A percentile compares a stretch with the other conserved stretches of the same genome.
Evolutionary conservation across 176 grass and related monocot species (phyloP).

Genomic region (Avena eriantha): DNA sequence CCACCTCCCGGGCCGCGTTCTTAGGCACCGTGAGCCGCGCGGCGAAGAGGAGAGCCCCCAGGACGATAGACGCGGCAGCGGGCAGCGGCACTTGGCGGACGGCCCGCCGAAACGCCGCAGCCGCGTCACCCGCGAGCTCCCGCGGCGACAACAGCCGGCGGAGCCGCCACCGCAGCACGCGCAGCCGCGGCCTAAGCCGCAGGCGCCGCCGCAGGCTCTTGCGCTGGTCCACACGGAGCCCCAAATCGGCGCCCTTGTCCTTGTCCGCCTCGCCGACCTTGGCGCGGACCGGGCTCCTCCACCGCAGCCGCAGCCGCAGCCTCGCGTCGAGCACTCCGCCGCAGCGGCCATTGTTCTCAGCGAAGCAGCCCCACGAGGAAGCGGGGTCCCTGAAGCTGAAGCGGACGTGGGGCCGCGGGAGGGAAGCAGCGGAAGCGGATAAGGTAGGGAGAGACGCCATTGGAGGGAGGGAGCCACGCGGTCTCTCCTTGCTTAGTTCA

Average conservation of each 20-base stretch:
- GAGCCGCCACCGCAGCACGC: constrained; percentile 48
- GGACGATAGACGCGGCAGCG: constrained; percentile 43
- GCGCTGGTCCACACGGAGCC: constrained; percentile 40
- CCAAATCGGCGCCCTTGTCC: constrained; percentile 44
- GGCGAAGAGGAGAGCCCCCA: constrained; percentile 55
- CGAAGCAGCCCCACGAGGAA: constrained; percentile 29
- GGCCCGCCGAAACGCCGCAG: constrained; percentile 38
- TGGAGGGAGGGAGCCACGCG: background rate
- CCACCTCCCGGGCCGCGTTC: constrained; percentile 63
- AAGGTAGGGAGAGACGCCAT: constrained; percentile 49
- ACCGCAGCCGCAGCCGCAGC: constrained; percentile 17
- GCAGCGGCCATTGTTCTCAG: constrained; percentile 31
- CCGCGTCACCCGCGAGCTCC: constrained; percentile 44
- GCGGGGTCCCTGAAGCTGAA: background rate
- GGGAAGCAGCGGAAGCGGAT: constrained; percentile 31
- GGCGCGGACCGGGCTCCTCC: constrained; percentile 38
- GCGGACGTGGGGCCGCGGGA: constrained; percentile 23
- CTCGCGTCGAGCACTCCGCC: background rate
- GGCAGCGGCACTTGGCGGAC: constrained; percentile 44
- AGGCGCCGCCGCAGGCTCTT: constrained; percentile 48
- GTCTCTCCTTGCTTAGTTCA: background rate
- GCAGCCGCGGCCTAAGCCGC: constrained; percentile 42
- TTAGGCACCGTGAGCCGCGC: constrained; percentile 59
- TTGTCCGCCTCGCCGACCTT: constrained; percentile 53
- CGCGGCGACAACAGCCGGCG: constrained; percentile 48